These are phyloP conservation scores for Malassezia restricta DNA, from an alignment of 1,284 basidiomycete genomes.

Conservation along the genomic window DNA sequence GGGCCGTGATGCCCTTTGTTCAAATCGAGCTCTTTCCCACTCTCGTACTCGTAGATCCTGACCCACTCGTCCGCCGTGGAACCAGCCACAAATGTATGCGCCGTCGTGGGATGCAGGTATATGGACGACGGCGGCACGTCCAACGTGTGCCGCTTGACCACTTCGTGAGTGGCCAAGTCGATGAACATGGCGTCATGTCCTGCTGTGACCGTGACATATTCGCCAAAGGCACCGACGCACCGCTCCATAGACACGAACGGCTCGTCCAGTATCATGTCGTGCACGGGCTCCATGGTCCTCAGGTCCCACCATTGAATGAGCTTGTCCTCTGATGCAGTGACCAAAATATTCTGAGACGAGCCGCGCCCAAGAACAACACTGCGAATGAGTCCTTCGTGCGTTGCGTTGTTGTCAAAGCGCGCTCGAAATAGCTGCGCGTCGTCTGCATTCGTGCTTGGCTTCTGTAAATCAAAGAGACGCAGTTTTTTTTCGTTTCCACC, in stretches of 20 bases:
- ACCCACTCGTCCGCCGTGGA: conserved; percentile 88
- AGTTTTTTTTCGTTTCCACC: conserved; percentile 97
- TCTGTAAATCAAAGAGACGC: conserved; percentile 70
- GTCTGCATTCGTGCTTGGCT: conserved; percentile 56
- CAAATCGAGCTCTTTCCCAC: conserved; percentile 78
- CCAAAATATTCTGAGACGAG: conserved; percentile 53
- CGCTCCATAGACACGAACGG: conserved; percentile 83
- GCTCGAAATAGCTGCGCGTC: conserved; percentile 62
- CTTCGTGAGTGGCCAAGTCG: conserved; percentile 45
- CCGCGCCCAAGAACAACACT: conserved; percentile 71
- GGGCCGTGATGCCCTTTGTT: conserved; percentile 96
- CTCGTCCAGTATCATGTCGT: conserved; percentile 60
- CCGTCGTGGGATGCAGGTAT: conserved; percentile 73
- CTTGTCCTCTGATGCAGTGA: conserved; percentile 83
- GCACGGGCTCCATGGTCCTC: conserved; percentile 61
- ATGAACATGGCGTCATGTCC: conserved; percentile 80
- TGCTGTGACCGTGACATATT: conserved; percentile 74
- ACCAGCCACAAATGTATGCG: conserved; percentile 88
- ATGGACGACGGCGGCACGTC: conserved; percentile 64
- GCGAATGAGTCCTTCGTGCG: conserved; percentile 77
- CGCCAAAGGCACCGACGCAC: conserved; percentile 61
- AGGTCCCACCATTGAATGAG: conserved; percentile 94
- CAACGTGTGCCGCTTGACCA: conserved; percentile 27
- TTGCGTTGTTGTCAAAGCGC: conserved; percentile 47
- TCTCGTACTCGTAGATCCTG: conserved; percentile 69